phyloP scores from a whole-genome alignment of 164 flowering plant genomes.

The Platanus orientalis region DNA sequence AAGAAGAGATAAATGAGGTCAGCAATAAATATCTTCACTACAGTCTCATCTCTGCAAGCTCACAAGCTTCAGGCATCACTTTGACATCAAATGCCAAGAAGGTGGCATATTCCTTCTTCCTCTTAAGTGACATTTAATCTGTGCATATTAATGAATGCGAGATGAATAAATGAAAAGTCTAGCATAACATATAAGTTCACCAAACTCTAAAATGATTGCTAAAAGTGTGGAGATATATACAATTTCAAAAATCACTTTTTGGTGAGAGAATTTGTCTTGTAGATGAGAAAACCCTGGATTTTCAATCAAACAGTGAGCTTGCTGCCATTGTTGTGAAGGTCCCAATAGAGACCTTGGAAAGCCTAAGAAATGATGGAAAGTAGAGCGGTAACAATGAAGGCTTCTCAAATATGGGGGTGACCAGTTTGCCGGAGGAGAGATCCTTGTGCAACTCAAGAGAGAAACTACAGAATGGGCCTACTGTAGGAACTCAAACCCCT shows the following conservation, averaged over 20 bases:
- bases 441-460: slow-evolving; percentile 16
- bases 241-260: slow-evolving; percentile 19
- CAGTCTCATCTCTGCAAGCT: slow-evolving; percentile 85
- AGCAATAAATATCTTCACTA: slow-evolving; percentile 85
- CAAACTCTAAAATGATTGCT: too few species aligned
- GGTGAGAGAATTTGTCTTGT: slow-evolving; percentile 50
- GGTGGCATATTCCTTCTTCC: slow-evolving; percentile 90
- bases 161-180: too few species aligned
- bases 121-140: too few species aligned
- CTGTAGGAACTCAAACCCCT: slow-evolving; percentile 4
- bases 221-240: too few species aligned
- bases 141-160: too few species aligned
- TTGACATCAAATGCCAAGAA: slow-evolving; percentile 96
- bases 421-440: slow-evolving; percentile 10
- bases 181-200: too few species aligned
- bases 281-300: slow-evolving; percentile 29
- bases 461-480: neutral
- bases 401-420: slow-evolving; percentile 10
- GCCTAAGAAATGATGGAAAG: neutral
- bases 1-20: slow-evolving; percentile 93
- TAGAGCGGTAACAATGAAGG: slow-evolving; percentile 6
- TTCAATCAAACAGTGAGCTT: slow-evolving; percentile 48
- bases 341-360: too few species aligned
- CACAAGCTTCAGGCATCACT: slow-evolving; percentile 94
- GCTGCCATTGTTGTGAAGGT: slow-evolving; percentile 64